Percentiles rank a stretch among this genome's conserved stretches.
These are phyloP conservation scores for Reticulascus tulasneorum DNA, from an alignment of 2,329 filamentous ascomycete species.

Conservation along the genomic window DNA sequence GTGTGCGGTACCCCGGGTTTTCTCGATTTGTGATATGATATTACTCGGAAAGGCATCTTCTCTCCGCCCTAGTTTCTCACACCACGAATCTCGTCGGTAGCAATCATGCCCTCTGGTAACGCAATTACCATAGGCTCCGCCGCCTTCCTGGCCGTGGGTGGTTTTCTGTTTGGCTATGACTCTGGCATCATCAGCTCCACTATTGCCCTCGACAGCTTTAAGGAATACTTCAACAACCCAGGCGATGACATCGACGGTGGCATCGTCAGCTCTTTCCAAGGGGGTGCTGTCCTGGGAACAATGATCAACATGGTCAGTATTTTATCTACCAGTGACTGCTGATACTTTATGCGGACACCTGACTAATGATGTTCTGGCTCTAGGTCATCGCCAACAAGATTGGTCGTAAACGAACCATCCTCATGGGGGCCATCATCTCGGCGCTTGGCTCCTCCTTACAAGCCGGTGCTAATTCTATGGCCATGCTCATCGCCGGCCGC, in stretches of 20 bases:
- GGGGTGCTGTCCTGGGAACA: constrained; percentile 21
- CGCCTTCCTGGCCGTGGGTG: constrained; percentile 21
- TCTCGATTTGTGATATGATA: too few relatives aligned
- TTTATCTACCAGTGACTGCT: background rate
- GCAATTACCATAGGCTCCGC: too few relatives aligned
- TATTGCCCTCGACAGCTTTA: constrained; percentile 23
- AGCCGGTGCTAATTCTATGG: constrained; percentile 23
- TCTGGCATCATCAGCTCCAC: constrained; percentile 39
- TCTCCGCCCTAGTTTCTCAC: too few relatives aligned
- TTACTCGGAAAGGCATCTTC: too few relatives aligned
- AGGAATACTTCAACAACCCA: constrained; percentile 41
- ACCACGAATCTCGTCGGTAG: too few relatives aligned
- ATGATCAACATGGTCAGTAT: constrained; percentile 25
- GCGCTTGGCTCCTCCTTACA: constrained; percentile 25
- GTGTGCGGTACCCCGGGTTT: too few relatives aligned
- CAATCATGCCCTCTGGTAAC: too few relatives aligned
- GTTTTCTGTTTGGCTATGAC: constrained; percentile 40
- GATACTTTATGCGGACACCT: background rate
- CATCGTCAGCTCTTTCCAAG: constrained; percentile 22
- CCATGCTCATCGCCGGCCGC: constrained; percentile 45
- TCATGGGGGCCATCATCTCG: constrained; percentile 24
- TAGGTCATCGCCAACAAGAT: constrained; percentile 23
- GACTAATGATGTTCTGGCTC: background rate
- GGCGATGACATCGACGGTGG: constrained; percentile 18
- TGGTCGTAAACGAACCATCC: constrained; percentile 25